Evolutionary conservation across 1,284 basidiomycete genomes (phyloP).

Genomic region (Vanrija humicola): DNA sequence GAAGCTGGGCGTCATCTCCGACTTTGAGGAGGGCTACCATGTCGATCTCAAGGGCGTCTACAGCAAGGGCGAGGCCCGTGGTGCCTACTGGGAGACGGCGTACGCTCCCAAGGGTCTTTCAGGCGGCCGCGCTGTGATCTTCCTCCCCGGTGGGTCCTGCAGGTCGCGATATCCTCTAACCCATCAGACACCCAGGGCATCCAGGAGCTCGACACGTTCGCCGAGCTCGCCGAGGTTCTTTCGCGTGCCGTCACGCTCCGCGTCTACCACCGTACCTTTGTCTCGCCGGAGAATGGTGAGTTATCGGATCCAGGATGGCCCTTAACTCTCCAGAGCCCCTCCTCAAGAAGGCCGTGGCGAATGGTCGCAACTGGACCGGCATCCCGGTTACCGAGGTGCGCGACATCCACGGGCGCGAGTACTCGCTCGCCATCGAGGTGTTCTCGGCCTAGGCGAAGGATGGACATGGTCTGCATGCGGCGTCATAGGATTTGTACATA

Average conservation of each 20-base stretch:
- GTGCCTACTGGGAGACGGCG: conserved; percentile 24
- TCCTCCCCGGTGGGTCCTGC: conserved; percentile 17
- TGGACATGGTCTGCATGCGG: background rate
- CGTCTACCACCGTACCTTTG: conserved; percentile 21
- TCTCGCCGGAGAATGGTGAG: background rate
- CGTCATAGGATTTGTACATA: background rate
- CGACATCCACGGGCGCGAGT: background rate
- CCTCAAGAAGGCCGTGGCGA: background rate
- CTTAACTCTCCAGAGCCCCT: conserved; percentile 4
- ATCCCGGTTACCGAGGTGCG: conserved; percentile 8
- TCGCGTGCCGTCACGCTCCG: conserved; percentile 18
- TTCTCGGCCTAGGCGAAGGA: background rate
- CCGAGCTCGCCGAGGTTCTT: conserved; percentile 3
- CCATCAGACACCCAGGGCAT: background rate
- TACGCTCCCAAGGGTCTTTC: conserved; percentile 4
- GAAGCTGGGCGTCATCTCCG: background rate
- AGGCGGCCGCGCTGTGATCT: conserved; percentile 24
- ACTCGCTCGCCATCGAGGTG: conserved; percentile 9
- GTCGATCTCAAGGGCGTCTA: conserved; percentile 16
- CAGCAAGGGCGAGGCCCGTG: background rate
- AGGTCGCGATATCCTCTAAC: background rate
- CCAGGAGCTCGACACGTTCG: background rate
- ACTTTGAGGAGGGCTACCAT: conserved; percentile 11
- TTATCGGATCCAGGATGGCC: background rate
- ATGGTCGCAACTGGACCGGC: background rate